Evolutionary conservation across 2,329 filamentous ascomycete species (phyloP).

Genomic region (Diaporthe amygdali): DNA sequence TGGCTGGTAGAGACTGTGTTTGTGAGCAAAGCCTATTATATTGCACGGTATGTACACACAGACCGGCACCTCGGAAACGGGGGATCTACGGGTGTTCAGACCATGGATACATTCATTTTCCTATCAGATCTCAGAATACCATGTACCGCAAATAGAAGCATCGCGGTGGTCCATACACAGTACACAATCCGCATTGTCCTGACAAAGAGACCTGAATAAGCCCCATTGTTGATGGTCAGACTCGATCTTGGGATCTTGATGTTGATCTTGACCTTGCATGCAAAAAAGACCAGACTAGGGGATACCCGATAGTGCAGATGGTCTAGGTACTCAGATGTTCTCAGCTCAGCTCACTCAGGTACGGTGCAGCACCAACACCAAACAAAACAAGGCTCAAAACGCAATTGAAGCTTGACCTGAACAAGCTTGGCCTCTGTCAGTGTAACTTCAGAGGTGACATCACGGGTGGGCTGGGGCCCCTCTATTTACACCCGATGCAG

Average conservation of each 20-base stretch:
- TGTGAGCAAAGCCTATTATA: not conserved
- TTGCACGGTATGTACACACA: not conserved
- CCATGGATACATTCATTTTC: no score
- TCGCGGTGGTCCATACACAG: not conserved
- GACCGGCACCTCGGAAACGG: slow-evolving; percentile 1
- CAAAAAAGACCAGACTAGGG: not conserved
- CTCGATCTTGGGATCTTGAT: not conserved
- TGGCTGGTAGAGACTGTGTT: not conserved
- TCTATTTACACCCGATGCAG: not conserved
- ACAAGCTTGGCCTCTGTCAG: slow-evolving; percentile 3
- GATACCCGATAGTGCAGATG: not conserved
- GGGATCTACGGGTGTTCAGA: not conserved
- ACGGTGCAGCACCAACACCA: not conserved
- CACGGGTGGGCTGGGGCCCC: slow-evolving; percentile 2
- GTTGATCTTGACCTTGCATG: not conserved
- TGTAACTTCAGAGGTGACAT: slow-evolving; percentile 5
- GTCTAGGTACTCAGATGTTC: no score
- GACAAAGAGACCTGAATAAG: not conserved
- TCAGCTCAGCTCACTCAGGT: no score
- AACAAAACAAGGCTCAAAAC: slow-evolving; percentile 4
- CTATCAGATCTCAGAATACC: slow-evolving; percentile 11
- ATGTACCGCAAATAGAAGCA: not conserved
- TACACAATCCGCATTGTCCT: not conserved
- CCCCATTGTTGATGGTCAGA: not conserved
- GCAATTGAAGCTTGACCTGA: slow-evolving; percentile 11